A percentile compares a stretch with the other conserved stretches of the same genome.
These are phyloP conservation scores for Eutrema salsugineum DNA, from an alignment of 441 rosid genomes.

Conservation along the genomic window DNA sequence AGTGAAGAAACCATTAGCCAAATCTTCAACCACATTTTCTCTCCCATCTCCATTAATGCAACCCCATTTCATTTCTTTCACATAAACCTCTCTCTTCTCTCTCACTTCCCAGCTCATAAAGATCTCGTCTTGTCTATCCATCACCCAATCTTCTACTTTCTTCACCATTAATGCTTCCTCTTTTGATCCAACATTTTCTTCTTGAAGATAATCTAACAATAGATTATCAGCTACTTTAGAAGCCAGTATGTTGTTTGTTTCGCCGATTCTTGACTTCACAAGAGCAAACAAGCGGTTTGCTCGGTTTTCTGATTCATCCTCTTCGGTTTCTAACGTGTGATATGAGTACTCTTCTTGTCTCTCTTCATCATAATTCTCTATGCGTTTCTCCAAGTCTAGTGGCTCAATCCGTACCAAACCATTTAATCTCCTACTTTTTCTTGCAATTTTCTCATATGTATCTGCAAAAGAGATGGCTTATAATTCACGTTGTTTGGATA, in stretches of 20 bases:
- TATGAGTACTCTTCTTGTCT: conserved; percentile 16
- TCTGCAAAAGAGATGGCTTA: conserved; percentile 7
- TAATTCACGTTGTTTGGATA: not conserved
- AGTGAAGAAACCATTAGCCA: conserved; percentile 48
- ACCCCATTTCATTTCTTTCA: conserved; percentile 42
- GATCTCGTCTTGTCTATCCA: conserved; percentile 39
- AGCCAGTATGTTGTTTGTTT: conserved; percentile 15
- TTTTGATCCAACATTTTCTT: conserved; percentile 7
- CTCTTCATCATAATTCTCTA: conserved; percentile 15
- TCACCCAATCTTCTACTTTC: conserved; percentile 56
- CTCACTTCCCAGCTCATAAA: conserved; percentile 57
- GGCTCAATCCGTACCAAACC: conserved; percentile 18
- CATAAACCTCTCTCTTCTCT: conserved; percentile 41
- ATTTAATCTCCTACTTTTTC: conserved; percentile 11
- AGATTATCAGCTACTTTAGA: conserved; percentile 9
- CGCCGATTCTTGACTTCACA: conserved; percentile 8
- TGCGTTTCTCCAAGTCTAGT: conserved; percentile 24
- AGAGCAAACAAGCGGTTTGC: conserved; percentile 24
- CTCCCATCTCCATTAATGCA: conserved; percentile 40
- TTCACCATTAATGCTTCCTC: conserved; percentile 27
- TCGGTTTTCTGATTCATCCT: conserved; percentile 7
- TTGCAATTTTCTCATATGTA: conserved; percentile 11
- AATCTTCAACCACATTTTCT: conserved; percentile 33
- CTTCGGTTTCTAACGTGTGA: not conserved
- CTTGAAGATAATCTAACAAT: conserved; percentile 28